Base-by-base conservation (phyloP, 805 yeast genomes). In the Henningerozyma blattae region DNA sequence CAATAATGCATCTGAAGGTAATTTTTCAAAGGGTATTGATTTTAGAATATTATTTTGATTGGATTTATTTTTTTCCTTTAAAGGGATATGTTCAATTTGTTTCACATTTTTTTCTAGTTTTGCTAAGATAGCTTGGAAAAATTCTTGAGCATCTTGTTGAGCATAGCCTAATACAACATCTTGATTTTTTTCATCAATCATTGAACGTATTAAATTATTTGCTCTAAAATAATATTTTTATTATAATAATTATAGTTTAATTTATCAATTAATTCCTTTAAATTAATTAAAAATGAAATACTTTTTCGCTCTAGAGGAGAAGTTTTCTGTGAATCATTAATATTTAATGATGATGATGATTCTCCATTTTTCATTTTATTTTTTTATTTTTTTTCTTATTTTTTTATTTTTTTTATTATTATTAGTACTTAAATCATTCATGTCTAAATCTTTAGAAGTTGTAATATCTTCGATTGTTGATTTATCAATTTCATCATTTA, bases 121-220 rank as follows among this genome's bases (percentile, higher is more conserved):
- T 26, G 69, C 65, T 67, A 80, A 65, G 2, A 79, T 68, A 34
- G 76, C 64, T 51, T 86, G 95, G 62, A 85, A 86, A 48, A 85
- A 85, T 54, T 85, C 95, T 55, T 86, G 95, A 0, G 95, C 95
- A 59, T 85, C 95, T 54, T 85, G 94, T 57, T 85, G 95, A 48
- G 81, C 83, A 24, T 24, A 24, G 6, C 27, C 27, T 24, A 24
- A n/a, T 10, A 24, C 27, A 6, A 24, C 27, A 24, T 24, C 27
- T 24, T 24, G 10, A 24, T 24, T 24, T 15, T 24, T 24, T n/a
- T 2, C 27, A n/a, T 24, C n/a, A 12, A 24, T 9, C 81, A 80
- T 76, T 12, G 70, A 68, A 47, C 69, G 72, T 33, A 79, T 50
- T 28, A 80, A 55, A 10, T 64, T 63, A 37, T 64, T 68, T 0